These are phyloP conservation scores for Macrophomina pseudophaseolina DNA, from an alignment of 2,329 filamentous ascomycete species.

Conservation along the genomic window DNA sequence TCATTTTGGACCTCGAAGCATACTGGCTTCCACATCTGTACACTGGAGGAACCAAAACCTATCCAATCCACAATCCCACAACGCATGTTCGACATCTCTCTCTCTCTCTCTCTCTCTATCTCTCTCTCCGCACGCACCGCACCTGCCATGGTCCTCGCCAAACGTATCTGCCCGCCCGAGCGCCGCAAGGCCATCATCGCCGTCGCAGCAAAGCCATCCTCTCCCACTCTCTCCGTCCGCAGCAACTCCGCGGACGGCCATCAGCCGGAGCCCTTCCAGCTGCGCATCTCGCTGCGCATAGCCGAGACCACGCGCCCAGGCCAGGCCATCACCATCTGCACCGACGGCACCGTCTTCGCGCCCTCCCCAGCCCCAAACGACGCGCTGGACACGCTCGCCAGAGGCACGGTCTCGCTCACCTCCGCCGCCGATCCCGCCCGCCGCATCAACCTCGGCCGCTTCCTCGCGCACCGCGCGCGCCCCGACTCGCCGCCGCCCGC, in stretches of 20 bases:
- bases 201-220: constrained; percentile 71
- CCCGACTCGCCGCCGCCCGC: neutral
- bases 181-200: constrained; percentile 55
- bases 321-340: neutral
- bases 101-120: no score
- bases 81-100: no score
- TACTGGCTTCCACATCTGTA: no score
- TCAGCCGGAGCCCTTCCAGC: constrained; percentile 65
- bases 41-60: no score
- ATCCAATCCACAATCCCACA: neutral
- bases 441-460: neutral
- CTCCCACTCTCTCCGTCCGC: constrained; percentile 74
- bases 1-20: no score
- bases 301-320: neutral
- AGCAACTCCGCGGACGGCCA: no score
- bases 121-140: no score
- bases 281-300: constrained; percentile 3
- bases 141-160: constrained; percentile 6
- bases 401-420: neutral
- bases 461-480: neutral
- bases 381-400: neutral
- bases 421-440: neutral
- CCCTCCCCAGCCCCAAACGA: no score
- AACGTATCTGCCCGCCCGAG: neutral
- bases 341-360: neutral